These are phyloP conservation scores for Scedosporium boydii DNA, from an alignment of 2,329 filamentous ascomycete genomes.

Conservation along the genomic window DNA sequence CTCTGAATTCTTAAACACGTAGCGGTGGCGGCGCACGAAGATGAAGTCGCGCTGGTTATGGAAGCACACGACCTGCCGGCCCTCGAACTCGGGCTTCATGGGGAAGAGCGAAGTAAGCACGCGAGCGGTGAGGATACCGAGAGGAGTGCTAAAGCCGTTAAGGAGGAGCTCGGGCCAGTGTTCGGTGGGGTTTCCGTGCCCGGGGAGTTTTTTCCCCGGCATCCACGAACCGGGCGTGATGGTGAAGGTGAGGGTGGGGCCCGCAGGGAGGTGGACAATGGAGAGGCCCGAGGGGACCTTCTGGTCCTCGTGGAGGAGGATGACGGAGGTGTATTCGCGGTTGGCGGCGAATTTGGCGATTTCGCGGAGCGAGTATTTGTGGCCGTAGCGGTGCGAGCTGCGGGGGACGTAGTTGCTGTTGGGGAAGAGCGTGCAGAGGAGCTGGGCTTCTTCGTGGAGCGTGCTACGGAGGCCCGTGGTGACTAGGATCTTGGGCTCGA, in stretches of 20 bases:
- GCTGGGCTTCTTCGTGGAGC: slow-evolving; percentile 71
- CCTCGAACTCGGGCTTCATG: slow-evolving; percentile 69
- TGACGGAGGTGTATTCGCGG: slow-evolving; percentile 71
- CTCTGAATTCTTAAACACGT: slow-evolving; percentile 87
- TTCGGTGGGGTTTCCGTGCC: slow-evolving; percentile 79
- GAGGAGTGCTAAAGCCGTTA: slow-evolving; percentile 89
- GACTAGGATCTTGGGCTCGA: slow-evolving; percentile 74
- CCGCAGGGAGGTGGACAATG: slow-evolving; percentile 71
- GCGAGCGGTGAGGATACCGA: slow-evolving; percentile 79
- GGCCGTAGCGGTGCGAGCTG: slow-evolving; percentile 69
- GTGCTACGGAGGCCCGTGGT: slow-evolving; percentile 86
- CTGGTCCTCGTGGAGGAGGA: slow-evolving; percentile 80
- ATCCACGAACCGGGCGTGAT: slow-evolving; percentile 70
- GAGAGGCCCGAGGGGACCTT: slow-evolving; percentile 78
- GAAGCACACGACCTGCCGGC: slow-evolving; percentile 81
- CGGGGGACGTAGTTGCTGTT: slow-evolving; percentile 81
- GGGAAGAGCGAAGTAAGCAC: slow-evolving; percentile 59
- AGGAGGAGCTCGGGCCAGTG: slow-evolving; percentile 85
- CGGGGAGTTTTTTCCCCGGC: slow-evolving; percentile 76
- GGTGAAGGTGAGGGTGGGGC: slow-evolving; percentile 87
- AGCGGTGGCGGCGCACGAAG: slow-evolving; percentile 82
- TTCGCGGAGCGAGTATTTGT: slow-evolving; percentile 89
- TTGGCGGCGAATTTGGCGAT: slow-evolving; percentile 80
- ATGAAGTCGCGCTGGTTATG: slow-evolving; percentile 97
- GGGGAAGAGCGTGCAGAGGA: slow-evolving; percentile 75